phyloP scores from a whole-genome alignment of 2,329 filamentous ascomycete genomes.

The Orbilia javanica region DNA sequence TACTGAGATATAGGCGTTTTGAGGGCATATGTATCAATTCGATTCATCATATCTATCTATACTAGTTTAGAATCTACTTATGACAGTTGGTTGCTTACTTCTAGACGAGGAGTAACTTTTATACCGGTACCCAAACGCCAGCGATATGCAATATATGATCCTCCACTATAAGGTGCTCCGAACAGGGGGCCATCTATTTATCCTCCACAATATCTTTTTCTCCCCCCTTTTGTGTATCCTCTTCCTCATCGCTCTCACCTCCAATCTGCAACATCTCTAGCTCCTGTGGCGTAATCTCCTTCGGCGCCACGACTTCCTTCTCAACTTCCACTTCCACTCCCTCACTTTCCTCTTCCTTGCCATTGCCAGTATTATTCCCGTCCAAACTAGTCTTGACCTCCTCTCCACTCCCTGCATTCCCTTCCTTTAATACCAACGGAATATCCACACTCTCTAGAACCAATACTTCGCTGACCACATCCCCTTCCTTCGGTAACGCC shows the following conservation, averaged over 20 bases:
- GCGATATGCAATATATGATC: not conserved
- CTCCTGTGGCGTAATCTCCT: slow-evolving; percentile 47
- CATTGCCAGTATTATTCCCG: slow-evolving; percentile 14
- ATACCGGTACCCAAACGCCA: not conserved
- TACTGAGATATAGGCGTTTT: slow-evolving; percentile 31
- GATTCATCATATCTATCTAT: not conserved
- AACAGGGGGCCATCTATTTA: slow-evolving; percentile 6
- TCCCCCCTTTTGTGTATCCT: slow-evolving; percentile 3
- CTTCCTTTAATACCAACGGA: slow-evolving; percentile 42
- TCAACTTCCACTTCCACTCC: not conserved
- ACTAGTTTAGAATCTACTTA: slow-evolving; percentile 5
- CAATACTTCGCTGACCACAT: slow-evolving; percentile 46
- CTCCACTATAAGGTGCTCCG: too few relatives aligned
- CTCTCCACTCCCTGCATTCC: slow-evolving; percentile 12
- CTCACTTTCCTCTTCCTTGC: not conserved
- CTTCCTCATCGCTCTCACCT: slow-evolving; percentile 18
- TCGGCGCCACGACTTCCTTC: slow-evolving; percentile 23
- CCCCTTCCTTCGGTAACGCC: slow-evolving; percentile 73
- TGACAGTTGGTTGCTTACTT: not conserved
- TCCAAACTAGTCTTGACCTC: slow-evolving; percentile 41
- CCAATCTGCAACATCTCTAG: slow-evolving; percentile 44
- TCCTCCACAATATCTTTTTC: slow-evolving; percentile 15
- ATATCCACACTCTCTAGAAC: slow-evolving; percentile 54
- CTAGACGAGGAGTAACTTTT: not conserved
- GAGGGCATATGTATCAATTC: slow-evolving; percentile 14